Conservation (phyloP, 2,329 filamentous ascomycete genomes). For the Coniella vitis region DNA sequence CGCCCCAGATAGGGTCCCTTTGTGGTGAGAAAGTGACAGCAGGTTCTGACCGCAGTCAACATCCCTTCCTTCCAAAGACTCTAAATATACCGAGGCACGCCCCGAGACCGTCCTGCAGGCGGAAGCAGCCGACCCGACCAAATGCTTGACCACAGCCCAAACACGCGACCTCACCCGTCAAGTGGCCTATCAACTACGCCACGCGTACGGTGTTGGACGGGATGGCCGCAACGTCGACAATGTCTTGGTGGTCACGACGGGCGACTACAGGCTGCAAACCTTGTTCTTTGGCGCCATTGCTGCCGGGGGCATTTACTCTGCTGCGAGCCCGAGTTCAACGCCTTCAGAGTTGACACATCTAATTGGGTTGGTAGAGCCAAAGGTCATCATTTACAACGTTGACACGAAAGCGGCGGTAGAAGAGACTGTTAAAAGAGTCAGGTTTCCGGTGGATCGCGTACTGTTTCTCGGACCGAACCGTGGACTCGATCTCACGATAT, state of each 20-base stretch:
- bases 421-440: slow-evolving; percentile 1
- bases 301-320: slow-evolving; percentile 52
- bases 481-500: slow-evolving; percentile 20
- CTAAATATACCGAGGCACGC: slow-evolving; percentile 25
- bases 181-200: slow-evolving; percentile 48
- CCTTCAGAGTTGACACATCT: slow-evolving; percentile 43
- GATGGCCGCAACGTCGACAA: slow-evolving; percentile 43
- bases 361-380: slow-evolving; percentile 31
- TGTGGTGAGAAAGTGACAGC: not conserved
- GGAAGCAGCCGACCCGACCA: slow-evolving; percentile 49
- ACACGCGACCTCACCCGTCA: slow-evolving; percentile 42
- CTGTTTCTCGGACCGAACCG: slow-evolving; percentile 17
- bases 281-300: slow-evolving; percentile 51
- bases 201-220: slow-evolving; percentile 43
- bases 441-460: slow-evolving; percentile 20
- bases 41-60: not conserved
- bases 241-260: slow-evolving; percentile 49
- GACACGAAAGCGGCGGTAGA: slow-evolving; percentile 38
- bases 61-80: slow-evolving; percentile 23
- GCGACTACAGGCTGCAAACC: slow-evolving; percentile 47
- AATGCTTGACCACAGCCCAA: slow-evolving; percentile 45
- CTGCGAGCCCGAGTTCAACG: slow-evolving; percentile 44
- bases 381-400: slow-evolving; percentile 38
- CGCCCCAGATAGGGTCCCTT: no score
- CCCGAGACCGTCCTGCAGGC: slow-evolving; percentile 48